phyloP scores from a whole-genome alignment of 1,284 basidiomycete species.

The Cutaneotrichosporon cutaneum region DNA sequence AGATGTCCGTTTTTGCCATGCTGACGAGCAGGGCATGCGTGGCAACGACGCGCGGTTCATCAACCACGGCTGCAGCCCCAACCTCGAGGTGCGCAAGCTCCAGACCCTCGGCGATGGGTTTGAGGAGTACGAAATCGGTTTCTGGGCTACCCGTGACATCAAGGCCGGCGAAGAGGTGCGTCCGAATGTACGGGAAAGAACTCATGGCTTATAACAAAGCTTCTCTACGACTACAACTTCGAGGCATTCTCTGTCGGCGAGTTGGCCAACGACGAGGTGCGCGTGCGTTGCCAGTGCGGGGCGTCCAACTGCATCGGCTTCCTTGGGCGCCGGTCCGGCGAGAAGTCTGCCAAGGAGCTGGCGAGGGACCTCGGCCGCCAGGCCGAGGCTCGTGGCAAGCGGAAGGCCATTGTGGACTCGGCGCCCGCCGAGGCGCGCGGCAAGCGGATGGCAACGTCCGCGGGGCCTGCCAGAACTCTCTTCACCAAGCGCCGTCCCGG shows the following conservation, averaged over 20 bases:
- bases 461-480: not conserved
- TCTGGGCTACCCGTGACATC: conserved; percentile 54
- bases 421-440: not conserved
- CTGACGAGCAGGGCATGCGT: conserved; percentile 44
- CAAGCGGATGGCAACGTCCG: not conserved
- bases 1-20: not conserved
- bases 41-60: conserved; percentile 56
- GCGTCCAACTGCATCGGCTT: conserved; percentile 49
- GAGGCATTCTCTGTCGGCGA: conserved; percentile 41
- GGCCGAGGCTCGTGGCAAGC: conserved; percentile 2
- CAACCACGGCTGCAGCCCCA: conserved; percentile 55
- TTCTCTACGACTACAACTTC: conserved; percentile 54
- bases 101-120: conserved; percentile 47
- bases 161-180: conserved; percentile 53
- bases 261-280: conserved; percentile 31
- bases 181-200: not conserved
- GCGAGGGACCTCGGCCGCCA: conserved; percentile 24
- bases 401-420: no score
- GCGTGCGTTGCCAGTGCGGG: conserved; percentile 51
- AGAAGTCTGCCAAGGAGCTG: conserved; percentile 32
- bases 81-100: conserved; percentile 52
- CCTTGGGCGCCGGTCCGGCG: conserved; percentile 45
- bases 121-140: conserved; percentile 55
- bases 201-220: conserved; percentile 19
- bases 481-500: conserved; percentile 1